Base-by-base conservation (phyloP, 2,329 filamentous ascomycete genomes). In the Aureobasidium sp. region DNA sequence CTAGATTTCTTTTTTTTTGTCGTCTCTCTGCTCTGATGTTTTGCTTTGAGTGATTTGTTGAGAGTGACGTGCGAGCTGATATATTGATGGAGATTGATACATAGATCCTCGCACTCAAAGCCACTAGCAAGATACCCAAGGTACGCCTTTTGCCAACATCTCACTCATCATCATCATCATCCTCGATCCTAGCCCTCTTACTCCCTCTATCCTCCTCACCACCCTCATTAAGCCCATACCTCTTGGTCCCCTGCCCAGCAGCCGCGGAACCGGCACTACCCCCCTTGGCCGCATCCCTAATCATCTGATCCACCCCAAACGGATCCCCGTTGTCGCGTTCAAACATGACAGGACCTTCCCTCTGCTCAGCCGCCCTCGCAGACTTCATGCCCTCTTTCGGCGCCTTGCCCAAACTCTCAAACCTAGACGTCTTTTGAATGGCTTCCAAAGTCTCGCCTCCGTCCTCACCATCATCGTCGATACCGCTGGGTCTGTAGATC, bases 311-410 rank as follows among this genome's bases (percentile, higher is more conserved):
- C 61, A 97, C 93, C 45, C 94, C 90, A 69, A 97, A 97, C 1
- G 90, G 90, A 70, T 97, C 76, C 35, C 68, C 68, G 65, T 25
- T 71, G 50, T 96, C 91, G 70, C 91, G 95, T 70, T 97, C 91
- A 63, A 98, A 98, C 68, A 95, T 88, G 24, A 98, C 93, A 0
- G 93, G 93, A 4, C 93, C 93, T 63, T 94, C 88, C 53, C 90
- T 81, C 57, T 81, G 82, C 77, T 95, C 90, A 49, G 84, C 86
- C 61, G 95, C 85, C 54, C 80, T 84, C 4, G 88, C 81, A 10
- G 91, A 91, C 70, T 90, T 90, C 71, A 97, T 97, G 2, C 89
- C 94, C 58, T 93, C 79, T 65, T 83, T 83, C 0, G 66, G 66
- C 11, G 80, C 90, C 63, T 83, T 85, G 16, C 93, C 93, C 47